Evolutionary conservation across 331 rosid species (phyloP), one percentile per base, ranked within the genome.

Genomic region (Malus hybrid): DNA sequence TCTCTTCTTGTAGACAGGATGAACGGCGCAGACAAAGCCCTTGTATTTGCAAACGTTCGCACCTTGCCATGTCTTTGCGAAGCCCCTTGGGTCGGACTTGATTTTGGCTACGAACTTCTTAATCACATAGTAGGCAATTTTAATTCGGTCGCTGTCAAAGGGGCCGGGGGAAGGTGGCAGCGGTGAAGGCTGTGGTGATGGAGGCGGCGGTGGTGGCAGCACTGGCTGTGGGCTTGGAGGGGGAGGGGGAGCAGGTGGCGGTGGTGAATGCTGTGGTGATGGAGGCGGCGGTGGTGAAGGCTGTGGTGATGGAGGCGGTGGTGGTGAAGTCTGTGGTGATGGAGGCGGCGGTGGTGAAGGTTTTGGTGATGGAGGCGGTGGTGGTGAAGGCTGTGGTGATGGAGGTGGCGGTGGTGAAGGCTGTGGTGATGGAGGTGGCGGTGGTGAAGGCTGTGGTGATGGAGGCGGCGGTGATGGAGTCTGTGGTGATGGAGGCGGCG

Each of bases 11-110:
- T 5, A 0, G 1, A 0, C 3, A 1, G 96, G 94, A 52, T 2
- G 60, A 0, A 0, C 0, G 5, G 44, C 90, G 27, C 93, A 90
- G 7, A 0, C 3, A 10, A 90, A 4, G 4, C 98, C 93, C 0
- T 0, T 20, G 88, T 79, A 91, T 0, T 16, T 0, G 80, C 97
- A 88, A 1, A 76, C 27, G 1, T 78, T 0, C 0, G 0, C 0
- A 0, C 62, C 69, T 0, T 4, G 19, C 98, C 97, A 93, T 34
- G 76, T 59, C 0, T 9, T 1, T 1, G 44, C 16, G 27, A 69
- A 29, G 3, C 65, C 19, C 0, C 1, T 10, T 16, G 93, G 83
- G 67, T 86, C 98, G 2, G 0, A 0, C 27, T 13, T 4, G 24
- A 87, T 64, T 50, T 2, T 16, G 0, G 1, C 1, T 12, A n/a